Base-by-base conservation (phyloP, 148 eudicot species). In the Chenopodium suecicum region DNA sequence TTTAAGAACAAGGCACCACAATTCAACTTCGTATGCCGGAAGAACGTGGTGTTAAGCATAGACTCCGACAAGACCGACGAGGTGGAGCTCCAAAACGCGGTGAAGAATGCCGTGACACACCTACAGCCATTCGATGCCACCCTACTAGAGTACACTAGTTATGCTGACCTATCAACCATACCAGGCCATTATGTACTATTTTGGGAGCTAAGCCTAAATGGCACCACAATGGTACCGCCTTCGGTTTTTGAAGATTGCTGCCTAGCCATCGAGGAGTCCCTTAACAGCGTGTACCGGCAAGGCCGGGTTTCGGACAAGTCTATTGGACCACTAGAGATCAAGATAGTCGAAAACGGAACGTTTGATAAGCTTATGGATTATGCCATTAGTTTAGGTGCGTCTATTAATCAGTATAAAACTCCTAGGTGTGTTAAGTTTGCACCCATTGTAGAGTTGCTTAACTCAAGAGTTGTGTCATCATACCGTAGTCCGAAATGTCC, bases 371-470 rank as follows among this genome's bases (percentile, higher is more conserved):
- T 92, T 0, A 92, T 92, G 97, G 97, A 92, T 52, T 89, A 87
- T 82, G 92, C 97, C 0, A 94, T 96, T n/a, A 96, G 98, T 82
- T 79, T 94, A 17, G 99, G 99, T 16, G 99, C 99, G 4, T 96
- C 99, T 0, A 94, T 96, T 16, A 94, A 96, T 70, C 99, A 96
- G 89, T 96, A 96, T 68, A 96, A 96, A 83, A 88, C 99, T 2
- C 99, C 99, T 10, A 72, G 99, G 82, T 96, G 99, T 75, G 97
- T 96, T 12, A 96, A 94, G 52, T 96, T 82, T 78, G 92, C 89
- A 6, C 99, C 99, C 19, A 92, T 96, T 74, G 90, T 96, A 7
- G 92, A 96, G 89, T 85, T 96, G 41, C 73, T 96, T 81, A 90
- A 94, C 82, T 89, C 95, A 0, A 91, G 92, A 86, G 91, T 94